Evolutionary conservation across 192 early-diverging fungal genomes (phyloP).

Genomic region (Coemansia sp.): DNA sequence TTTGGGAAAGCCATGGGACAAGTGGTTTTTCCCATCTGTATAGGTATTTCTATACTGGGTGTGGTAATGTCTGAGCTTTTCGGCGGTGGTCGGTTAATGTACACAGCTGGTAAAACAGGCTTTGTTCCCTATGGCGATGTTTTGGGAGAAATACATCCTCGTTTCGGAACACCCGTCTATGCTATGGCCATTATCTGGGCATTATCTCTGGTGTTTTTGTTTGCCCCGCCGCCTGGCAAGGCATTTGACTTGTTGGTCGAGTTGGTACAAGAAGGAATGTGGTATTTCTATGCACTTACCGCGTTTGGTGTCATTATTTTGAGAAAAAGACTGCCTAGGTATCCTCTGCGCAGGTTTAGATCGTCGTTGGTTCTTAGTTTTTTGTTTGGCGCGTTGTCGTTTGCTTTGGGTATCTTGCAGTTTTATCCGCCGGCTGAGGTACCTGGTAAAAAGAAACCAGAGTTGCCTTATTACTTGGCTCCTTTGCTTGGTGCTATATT

Average conservation of each 20-base stretch:
- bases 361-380: conserved; percentile 42
- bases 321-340: conserved; percentile 36
- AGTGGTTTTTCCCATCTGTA: conserved; percentile 53
- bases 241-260: conserved; percentile 62
- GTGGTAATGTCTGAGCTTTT: conserved; percentile 57
- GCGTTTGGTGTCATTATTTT: conserved; percentile 58
- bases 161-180: conserved; percentile 53
- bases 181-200: conserved; percentile 52
- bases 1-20: conserved; percentile 59
- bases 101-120: conserved; percentile 53
- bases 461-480: conserved; percentile 42
- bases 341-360: conserved; percentile 40
- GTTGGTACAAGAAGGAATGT: conserved; percentile 58
- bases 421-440: conserved; percentile 48
- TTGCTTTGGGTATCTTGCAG: conserved; percentile 40
- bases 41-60: conserved; percentile 56
- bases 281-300: conserved; percentile 60
- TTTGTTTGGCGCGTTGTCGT: conserved; percentile 40
- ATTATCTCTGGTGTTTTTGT: conserved; percentile 49
- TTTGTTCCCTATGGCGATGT: conserved; percentile 55
- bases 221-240: conserved; percentile 56
- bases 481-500: conserved; percentile 43
- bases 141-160: conserved; percentile 48
- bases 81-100: conserved; percentile 55
- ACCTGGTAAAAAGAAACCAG: conserved; percentile 30